Conservation (phyloP, 2,329 filamentous ascomycete genomes). For the Diplodia sapinea region DNA sequence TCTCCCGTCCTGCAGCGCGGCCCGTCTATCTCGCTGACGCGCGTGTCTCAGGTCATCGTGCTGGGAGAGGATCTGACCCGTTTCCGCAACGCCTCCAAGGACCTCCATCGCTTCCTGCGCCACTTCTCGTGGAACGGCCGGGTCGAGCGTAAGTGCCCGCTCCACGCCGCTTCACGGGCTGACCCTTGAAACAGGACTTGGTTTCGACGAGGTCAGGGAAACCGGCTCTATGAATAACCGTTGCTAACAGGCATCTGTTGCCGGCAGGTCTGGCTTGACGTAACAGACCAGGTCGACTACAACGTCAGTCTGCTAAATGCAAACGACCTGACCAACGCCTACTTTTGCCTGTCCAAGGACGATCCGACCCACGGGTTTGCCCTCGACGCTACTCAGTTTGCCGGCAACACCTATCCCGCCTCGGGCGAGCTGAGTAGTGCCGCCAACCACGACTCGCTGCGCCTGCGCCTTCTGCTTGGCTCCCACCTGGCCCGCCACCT, state of each 20-base stretch:
- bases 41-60: conserved; percentile 63
- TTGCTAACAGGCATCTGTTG: background rate
- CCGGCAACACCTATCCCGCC: conserved; percentile 66
- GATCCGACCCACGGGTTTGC: conserved; percentile 81
- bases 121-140: conserved; percentile 77
- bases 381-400: conserved; percentile 73
- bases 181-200: conserved; percentile 58
- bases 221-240: conserved; percentile 14
- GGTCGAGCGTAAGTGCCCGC: conserved; percentile 61
- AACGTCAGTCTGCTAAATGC: conserved; percentile 75
- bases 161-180: background rate
- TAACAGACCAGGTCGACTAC: conserved; percentile 84
- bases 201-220: conserved; percentile 80
- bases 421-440: conserved; percentile 15
- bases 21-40: conserved; percentile 19
- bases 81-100: conserved; percentile 87
- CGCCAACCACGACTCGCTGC: conserved; percentile 47
- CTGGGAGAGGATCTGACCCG: conserved; percentile 75
- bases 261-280: conserved; percentile 70
- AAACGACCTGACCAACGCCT: conserved; percentile 69
- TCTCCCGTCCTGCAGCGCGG: conserved; percentile 17
- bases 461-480: conserved; percentile 71
- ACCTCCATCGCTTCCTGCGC: conserved; percentile 74
- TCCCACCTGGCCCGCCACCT: conserved; percentile 82
- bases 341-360: conserved; percentile 75